phyloP scores from a whole-genome alignment of 805 yeast genomes.

The Metschnikowia gelsemii region DNA sequence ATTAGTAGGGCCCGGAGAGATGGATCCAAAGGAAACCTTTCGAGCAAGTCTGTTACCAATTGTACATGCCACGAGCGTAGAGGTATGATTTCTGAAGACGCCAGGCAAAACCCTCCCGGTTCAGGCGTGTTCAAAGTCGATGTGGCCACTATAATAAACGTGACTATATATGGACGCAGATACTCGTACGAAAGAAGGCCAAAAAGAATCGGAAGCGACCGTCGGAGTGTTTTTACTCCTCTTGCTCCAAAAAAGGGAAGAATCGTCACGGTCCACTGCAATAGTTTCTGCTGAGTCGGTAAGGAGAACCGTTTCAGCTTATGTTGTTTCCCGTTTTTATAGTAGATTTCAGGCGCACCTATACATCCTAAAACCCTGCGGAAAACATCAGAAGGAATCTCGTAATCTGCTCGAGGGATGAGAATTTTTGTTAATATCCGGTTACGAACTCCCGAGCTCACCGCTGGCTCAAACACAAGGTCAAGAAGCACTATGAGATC shows the following conservation, averaged over 20 bases:
- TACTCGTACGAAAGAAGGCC: conserved; percentile 20
- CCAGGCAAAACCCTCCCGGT: too few relatives aligned
- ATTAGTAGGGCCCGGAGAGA: conserved; percentile 12
- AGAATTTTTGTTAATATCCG: conserved; percentile 9
- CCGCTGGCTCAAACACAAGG: conserved; percentile 10
- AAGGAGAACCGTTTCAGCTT: conserved; percentile 21
- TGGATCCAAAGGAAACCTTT: conserved; percentile 16
- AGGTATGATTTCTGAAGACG: too few relatives aligned
- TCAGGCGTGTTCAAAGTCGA: not conserved
- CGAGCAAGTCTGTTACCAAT: conserved; percentile 11
- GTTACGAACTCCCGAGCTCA: conserved; percentile 6
- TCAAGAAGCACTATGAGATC: conserved; percentile 12
- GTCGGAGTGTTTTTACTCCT: conserved; percentile 5
- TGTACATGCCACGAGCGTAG: conserved; percentile 19
- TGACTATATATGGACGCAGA: conserved; percentile 17
- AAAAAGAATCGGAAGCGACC: conserved; percentile 16
- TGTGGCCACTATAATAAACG: conserved; percentile 15
- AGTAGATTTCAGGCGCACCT: conserved; percentile 21
- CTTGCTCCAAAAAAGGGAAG: conserved; percentile 17
- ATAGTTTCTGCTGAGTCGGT: conserved; percentile 14
- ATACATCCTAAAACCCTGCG: conserved; percentile 13
- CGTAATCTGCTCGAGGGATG: conserved; percentile 11
- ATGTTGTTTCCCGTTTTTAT: conserved; percentile 19
- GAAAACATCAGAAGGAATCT: conserved; percentile 8
- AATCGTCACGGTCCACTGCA: conserved; percentile 18